A percentile compares a stretch with the other conserved stretches of the same genome.
Conservation (phyloP, 2,329 filamentous ascomycete genomes). For the Shiraia sp. region DNA sequence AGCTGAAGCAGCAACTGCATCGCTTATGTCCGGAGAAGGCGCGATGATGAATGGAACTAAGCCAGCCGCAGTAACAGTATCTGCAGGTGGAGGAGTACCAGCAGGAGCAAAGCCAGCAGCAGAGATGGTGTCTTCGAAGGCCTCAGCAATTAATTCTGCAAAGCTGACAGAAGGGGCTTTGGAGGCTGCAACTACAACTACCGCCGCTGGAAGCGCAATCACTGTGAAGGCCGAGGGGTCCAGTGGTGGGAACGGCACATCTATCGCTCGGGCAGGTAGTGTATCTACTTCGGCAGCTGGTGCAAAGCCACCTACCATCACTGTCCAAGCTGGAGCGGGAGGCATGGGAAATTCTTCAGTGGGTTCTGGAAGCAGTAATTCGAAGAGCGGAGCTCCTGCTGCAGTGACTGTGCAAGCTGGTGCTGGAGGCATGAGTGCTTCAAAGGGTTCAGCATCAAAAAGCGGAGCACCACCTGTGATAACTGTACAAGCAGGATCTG, state of each 20-base stretch:
- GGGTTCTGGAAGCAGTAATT: background rate
- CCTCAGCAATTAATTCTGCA: conserved; percentile 21
- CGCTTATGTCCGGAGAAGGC: background rate
- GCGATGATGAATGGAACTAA: background rate
- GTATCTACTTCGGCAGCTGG: conserved; percentile 3
- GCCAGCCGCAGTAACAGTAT: conserved; percentile 12
- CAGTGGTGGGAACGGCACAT: conserved; percentile 2
- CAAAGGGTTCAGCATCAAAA: conserved; percentile 1
- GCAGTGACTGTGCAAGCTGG: conserved; percentile 1
- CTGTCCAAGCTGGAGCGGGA: conserved; percentile 4
- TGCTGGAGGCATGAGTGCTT: background rate
- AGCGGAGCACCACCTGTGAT: conserved; percentile 8
- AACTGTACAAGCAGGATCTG: conserved; percentile 20
- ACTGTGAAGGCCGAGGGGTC: conserved; percentile 20
- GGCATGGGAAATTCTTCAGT: background rate
- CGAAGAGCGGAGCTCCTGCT: background rate
- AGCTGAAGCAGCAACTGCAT: background rate
- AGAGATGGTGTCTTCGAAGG: conserved; percentile 10
- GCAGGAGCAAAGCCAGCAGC: conserved; percentile 12
- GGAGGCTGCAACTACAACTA: conserved; percentile 22
- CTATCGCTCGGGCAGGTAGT: conserved; percentile 6
- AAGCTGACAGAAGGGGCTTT: conserved; percentile 25
- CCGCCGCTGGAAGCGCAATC: conserved; percentile 16
- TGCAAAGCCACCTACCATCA: background rate
- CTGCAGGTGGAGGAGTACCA: conserved; percentile 16